These are phyloP conservation scores for Neospora caninum DNA, from an alignment of 169 alveolate genomes.

Conservation along the genomic window DNA sequence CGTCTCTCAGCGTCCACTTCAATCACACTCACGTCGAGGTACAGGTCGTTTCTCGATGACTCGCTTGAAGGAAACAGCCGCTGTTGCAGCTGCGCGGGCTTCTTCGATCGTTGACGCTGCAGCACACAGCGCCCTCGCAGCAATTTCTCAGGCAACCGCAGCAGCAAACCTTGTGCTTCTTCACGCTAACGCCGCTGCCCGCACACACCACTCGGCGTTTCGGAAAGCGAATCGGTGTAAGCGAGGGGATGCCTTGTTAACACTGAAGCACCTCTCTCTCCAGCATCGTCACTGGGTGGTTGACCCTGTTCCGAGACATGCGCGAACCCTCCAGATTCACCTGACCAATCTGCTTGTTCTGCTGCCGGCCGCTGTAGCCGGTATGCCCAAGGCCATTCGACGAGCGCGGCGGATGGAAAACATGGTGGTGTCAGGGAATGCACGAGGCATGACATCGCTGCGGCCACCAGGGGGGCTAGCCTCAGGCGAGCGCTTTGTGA, in stretches of 20 bases:
- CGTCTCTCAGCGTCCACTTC: background rate
- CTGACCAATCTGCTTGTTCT: slow-evolving; percentile 15
- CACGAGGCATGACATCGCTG: too few relatives aligned
- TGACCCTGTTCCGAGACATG: background rate
- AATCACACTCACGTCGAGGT: background rate
- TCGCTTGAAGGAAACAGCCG: background rate
- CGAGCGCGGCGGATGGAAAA: background rate
- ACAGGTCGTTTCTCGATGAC: background rate
- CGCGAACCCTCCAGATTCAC: background rate
- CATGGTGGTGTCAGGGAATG: background rate
- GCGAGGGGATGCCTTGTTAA: background rate
- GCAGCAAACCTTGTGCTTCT: background rate
- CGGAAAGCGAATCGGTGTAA: background rate
- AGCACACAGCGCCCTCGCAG: background rate
- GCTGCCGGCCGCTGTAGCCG: background rate
- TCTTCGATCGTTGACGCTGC: background rate
- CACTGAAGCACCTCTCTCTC: background rate
- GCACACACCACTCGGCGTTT: background rate
- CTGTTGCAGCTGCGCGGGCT: slow-evolving; percentile 1
- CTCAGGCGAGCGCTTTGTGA: too few relatives aligned
- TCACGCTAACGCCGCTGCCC: background rate
- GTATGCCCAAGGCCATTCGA: slow-evolving; percentile 5
- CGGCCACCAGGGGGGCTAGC: too few relatives aligned
- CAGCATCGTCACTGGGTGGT: slow-evolving; percentile 6
- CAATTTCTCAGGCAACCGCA: background rate